Percentiles rank a stretch among this genome's conserved stretches.
Conservation (phyloP, 208 protist species). For the Leishmania martiniquensis region DNA sequence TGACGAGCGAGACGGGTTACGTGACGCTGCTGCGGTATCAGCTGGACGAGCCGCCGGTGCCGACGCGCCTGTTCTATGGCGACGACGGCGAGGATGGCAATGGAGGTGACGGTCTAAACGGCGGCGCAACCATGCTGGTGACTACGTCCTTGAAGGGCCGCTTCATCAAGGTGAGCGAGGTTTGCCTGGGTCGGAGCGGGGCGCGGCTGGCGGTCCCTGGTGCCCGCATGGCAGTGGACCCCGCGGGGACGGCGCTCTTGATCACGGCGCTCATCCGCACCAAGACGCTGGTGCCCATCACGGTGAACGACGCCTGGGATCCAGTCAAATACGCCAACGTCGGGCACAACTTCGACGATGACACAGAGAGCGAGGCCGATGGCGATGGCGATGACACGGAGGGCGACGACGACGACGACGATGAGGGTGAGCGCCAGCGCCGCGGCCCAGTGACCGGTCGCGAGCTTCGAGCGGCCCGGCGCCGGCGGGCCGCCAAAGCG, state of each 20-base stretch:
- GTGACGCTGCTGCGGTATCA: constrained; percentile 96
- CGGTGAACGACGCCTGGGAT: constrained; percentile 30
- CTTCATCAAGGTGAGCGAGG: constrained; percentile 96
- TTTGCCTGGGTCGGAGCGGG: constrained; percentile 97
- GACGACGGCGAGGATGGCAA: constrained; percentile 14
- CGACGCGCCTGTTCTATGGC: constrained; percentile 34
- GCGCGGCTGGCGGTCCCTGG: constrained; percentile 96
- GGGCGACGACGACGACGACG: constrained; percentile 24
- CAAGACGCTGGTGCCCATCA: constrained; percentile 70
- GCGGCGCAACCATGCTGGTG: constrained; percentile 28
- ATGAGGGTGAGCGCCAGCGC: constrained; percentile 11
- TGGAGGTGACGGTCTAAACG: not conserved
- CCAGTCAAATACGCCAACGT: constrained; percentile 12
- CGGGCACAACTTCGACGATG: constrained; percentile 29
- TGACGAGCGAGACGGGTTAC: constrained; percentile 95
- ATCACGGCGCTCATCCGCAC: constrained; percentile 87
- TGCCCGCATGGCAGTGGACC: constrained; percentile 95
- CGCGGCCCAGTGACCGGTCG: constrained; percentile 15
- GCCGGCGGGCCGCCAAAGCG: constrained; percentile 19
- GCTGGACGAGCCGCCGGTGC: constrained; percentile 61
- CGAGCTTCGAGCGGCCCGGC: constrained; percentile 26
- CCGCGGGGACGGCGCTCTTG: constrained; percentile 96
- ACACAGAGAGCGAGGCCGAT: constrained; percentile 17
- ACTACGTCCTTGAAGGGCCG: constrained; percentile 62
- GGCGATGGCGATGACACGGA: constrained; percentile 29